Percentiles rank a stretch among this genome's conserved stretches.
These are phyloP conservation scores for Phascolomyces articulosus DNA, from an alignment of 371 early-diverging fungal genomes.

Conservation along the genomic window DNA sequence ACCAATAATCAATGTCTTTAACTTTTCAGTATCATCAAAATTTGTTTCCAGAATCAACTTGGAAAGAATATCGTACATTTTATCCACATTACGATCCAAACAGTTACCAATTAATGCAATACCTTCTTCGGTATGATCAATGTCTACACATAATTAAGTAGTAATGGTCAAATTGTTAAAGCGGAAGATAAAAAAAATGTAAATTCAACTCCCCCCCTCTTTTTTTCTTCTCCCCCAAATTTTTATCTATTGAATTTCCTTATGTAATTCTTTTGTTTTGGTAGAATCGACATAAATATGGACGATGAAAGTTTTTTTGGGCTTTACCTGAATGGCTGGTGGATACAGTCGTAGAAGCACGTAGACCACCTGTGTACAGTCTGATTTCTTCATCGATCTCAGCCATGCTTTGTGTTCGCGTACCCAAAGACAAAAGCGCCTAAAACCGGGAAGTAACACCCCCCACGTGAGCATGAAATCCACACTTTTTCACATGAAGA, in stretches of 20 bases:
- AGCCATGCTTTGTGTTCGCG: conserved; percentile 71
- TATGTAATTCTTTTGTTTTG: too few species aligned
- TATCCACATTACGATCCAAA: conserved; percentile 75
- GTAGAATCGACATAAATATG: too few species aligned
- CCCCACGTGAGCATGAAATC: conserved; percentile 1
- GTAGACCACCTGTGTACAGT: conserved; percentile 85
- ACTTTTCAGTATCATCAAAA: conserved; percentile 74
- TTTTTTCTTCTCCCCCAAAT: not conserved
- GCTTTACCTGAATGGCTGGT: conserved; percentile 68
- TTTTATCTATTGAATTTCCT: too few species aligned
- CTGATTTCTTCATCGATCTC: conserved; percentile 90
- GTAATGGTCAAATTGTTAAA: too few species aligned
- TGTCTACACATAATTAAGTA: conserved; percentile 23
- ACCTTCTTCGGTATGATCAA: conserved; percentile 62
- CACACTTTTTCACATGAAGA: conserved; percentile 5
- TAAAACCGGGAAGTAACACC: conserved; percentile 14
- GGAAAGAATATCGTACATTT: conserved; percentile 74
- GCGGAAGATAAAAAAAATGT: not conserved
- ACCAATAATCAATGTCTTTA: conserved; percentile 75
- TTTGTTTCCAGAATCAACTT: conserved; percentile 76
- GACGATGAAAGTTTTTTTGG: too few species aligned
- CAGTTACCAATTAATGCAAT: conserved; percentile 65
- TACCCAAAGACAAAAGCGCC: conserved; percentile 87
- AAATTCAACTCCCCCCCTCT: not conserved
- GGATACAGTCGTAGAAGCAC: conserved; percentile 65